Base-by-base conservation (phyloP, 2,329 filamentous ascomycete species). In the Cytospora piceae region DNA sequence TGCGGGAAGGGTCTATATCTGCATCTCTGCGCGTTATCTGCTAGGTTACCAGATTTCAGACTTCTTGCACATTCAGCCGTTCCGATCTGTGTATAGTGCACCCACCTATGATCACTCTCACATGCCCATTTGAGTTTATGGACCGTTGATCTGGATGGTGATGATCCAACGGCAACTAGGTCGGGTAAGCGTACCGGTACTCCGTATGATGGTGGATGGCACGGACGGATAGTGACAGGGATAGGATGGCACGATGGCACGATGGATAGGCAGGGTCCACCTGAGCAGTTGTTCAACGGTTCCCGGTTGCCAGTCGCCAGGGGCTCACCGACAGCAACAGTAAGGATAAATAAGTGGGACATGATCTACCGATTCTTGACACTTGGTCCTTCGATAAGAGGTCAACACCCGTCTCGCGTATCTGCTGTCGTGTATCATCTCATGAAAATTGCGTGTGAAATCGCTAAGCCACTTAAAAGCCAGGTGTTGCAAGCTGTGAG, bases 21-120 rank as follows among this genome's bases (percentile, higher is more conserved):
- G 46, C 46, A 49, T 49, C 46, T 49, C n/a, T 49, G 46, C 46
- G 46, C 46, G 46, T 49, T 49, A 49, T 49, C 46, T 49, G 46
- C n/a, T 49, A 49, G 46, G 46, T 14, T 14, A 24, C n/a, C 9
- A 24, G 46, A 49, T 24, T 49, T 49, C 7, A 49, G 4, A 49
- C n/a, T 49, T 9, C 46, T 49, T 49, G 46, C n/a, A 14, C 9
- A 14, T 2, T 49, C 46, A 49, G n/a, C 34, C 42, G 22, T n/a
- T 14, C n/a, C 20, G 39, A n/a, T n/a, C 8, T 42, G 20, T 42
- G 2, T 42, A n/a, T n/a, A 42, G 7, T n/a, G 5, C 5, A 8
- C 39, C 6, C 39, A 49, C 46, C n/a, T 24, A 7, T 12, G 11
- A 20, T 24, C 1, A 49, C n/a, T 49, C 4, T 22, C 22, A 9